Base-by-base conservation (phyloP, 2,329 filamentous ascomycete species). In the Amauroascus niger region DNA sequence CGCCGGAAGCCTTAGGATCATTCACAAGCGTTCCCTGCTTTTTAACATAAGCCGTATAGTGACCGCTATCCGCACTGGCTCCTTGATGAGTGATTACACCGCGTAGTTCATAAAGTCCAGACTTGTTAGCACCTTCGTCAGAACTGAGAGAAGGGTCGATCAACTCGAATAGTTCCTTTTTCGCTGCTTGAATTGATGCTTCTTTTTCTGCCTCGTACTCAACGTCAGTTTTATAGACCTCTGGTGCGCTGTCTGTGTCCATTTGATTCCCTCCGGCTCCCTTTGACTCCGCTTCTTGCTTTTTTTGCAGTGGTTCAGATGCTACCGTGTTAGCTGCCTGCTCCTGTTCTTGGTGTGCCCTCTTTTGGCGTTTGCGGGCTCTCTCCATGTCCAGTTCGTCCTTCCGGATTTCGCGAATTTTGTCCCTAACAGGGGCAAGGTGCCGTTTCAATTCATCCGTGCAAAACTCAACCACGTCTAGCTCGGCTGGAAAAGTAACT, bases 11-110 rank as follows among this genome's bases (percentile, higher is more conserved):
- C 64, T 83, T 81, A 14, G 84, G 77, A 62, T 94, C 86, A 52
- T 69, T 64, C 2, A 67, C 63, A 55, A 88, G 73, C 8, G 76
- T 73, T 0, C 80, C 84, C 57, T 84, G 78, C 79, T 98, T 96
- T 79, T 97, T 98, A 62, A 98, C 87, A 67, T 95, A 98, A 0
- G 90, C 85, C 3, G 94, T 98, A 76, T 98, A 98, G 72, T 98
- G 93, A 6, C 93, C 93, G 63, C 91, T 96, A 71, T 98, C 93
- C 18, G 93, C 93, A 66, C 89, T 95, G 55, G 90, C 88, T 58
- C 93, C 93, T 71, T 98, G 93, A 70, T 98, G 93, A 28, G 94
- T 95, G 56, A 98, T 87, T 4, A 98, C 86, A 46, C 88, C 93
- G 24, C 91, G 83, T 43, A 98, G 81, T 73, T 98, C 91, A 70